Evolutionary conservation across 345 rosid species (phyloP).

Genomic region (Hevea brasiliensis): DNA sequence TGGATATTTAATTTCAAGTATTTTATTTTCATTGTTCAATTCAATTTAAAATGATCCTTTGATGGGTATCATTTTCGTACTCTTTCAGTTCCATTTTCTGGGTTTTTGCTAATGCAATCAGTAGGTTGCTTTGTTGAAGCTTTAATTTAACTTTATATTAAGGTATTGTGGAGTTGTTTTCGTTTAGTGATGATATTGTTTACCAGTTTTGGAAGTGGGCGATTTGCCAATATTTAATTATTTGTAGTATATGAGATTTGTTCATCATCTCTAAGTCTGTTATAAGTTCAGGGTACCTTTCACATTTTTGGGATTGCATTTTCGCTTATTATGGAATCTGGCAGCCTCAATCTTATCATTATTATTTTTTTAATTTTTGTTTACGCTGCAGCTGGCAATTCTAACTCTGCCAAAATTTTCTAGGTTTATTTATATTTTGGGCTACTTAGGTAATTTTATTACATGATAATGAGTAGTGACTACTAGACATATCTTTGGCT

Average conservation of each 20-base stretch:
- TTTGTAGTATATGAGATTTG: too few relatives aligned
- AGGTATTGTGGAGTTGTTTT: neutral
- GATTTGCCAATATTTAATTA: too few relatives aligned
- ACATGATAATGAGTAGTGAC: too few relatives aligned
- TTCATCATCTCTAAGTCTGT: neutral
- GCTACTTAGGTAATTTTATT: neutral
- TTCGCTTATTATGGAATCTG: too few relatives aligned
- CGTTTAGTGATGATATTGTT: neutral
- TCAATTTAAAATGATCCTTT: neutral
- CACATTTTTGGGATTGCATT: too few relatives aligned
- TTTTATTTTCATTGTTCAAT: too few relatives aligned
- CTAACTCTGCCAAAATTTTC: neutral
- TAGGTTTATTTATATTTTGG: too few relatives aligned
- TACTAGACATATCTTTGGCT: neutral
- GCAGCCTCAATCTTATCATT: too few relatives aligned
- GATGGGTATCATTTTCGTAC: neutral
- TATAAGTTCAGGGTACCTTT: neutral
- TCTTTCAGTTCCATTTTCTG: neutral
- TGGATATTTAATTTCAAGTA: too few relatives aligned
- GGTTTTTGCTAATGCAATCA: neutral
- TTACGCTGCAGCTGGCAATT: neutral
- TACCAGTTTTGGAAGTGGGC: neutral
- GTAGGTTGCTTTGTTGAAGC: neutral
- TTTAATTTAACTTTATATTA: too few relatives aligned
- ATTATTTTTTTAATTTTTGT: neutral